Evolutionary conservation across 495 filamentous ascomycete genomes (phyloP).

Genomic region (Pseudomonodictys pantanalensis): DNA sequence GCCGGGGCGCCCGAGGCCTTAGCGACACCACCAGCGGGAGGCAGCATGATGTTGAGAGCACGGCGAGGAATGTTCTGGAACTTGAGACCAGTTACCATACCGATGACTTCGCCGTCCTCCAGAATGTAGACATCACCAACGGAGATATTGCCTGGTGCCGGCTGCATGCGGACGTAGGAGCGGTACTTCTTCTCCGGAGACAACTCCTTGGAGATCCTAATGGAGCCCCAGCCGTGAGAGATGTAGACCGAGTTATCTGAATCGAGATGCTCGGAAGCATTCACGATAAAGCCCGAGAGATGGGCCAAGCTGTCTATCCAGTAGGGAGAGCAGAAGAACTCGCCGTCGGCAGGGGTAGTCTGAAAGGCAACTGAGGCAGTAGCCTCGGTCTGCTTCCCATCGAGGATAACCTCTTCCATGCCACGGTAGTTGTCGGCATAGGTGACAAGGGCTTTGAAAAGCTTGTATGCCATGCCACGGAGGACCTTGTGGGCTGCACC

Average conservation of each 20-base stretch:
- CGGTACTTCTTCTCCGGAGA: slow-evolving; percentile 42
- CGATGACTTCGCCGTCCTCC: slow-evolving; percentile 44
- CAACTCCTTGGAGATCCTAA: slow-evolving; percentile 41
- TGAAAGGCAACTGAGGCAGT: slow-evolving; percentile 46
- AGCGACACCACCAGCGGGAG: slow-evolving; percentile 30
- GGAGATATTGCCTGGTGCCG: slow-evolving; percentile 42
- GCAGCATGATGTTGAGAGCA: slow-evolving; percentile 44
- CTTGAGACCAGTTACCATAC: slow-evolving; percentile 43
- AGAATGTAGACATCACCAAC: slow-evolving; percentile 48
- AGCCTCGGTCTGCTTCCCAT: slow-evolving; percentile 45
- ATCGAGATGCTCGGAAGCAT: slow-evolving; percentile 49
- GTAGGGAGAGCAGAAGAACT: slow-evolving; percentile 46
- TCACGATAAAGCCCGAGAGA: slow-evolving; percentile 55
- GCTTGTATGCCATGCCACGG: slow-evolving; percentile 49
- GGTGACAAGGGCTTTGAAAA: slow-evolving; percentile 46
- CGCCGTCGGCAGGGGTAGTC: slow-evolving; percentile 43
- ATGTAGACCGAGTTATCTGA: slow-evolving; percentile 49
- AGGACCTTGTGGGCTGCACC: slow-evolving; percentile 47
- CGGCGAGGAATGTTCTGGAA: slow-evolving; percentile 48
- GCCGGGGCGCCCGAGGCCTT: slow-evolving; percentile 14
- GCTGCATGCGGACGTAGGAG: slow-evolving; percentile 47
- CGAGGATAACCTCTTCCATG: slow-evolving; percentile 48
- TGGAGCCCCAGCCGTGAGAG: slow-evolving; percentile 45
- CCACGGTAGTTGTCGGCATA: slow-evolving; percentile 44
- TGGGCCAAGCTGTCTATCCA: slow-evolving; percentile 53